Conservation (phyloP, 148 eudicot species). For the Chenopodium quinoa region DNA sequence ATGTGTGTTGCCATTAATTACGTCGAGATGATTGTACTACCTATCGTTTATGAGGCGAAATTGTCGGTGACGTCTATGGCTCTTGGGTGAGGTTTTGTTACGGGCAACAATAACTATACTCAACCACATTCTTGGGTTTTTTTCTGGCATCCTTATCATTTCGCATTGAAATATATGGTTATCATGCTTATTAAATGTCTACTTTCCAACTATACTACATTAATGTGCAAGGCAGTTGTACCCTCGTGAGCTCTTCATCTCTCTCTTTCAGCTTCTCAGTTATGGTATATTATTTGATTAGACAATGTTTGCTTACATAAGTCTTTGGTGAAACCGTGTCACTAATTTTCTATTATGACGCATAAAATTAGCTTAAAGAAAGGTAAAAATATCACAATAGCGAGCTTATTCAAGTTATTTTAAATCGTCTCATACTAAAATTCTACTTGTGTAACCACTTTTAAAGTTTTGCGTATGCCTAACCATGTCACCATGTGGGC, state of each 20-base stretch:
- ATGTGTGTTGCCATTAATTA: background rate
- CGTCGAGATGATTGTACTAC: background rate
- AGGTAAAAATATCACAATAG: too few species aligned
- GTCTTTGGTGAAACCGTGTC: too few species aligned
- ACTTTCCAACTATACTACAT: conserved; percentile 12
- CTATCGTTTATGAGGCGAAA: background rate
- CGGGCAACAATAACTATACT: background rate
- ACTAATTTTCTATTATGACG: too few species aligned
- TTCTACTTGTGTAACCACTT: too few species aligned
- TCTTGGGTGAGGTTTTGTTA: background rate
- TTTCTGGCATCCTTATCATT: background rate
- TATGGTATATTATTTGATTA: too few species aligned
- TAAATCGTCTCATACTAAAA: too few species aligned
- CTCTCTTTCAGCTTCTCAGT: background rate
- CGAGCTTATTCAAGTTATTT: too few species aligned
- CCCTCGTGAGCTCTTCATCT: background rate
- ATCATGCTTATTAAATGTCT: conserved; percentile 3
- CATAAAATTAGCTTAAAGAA: too few species aligned
- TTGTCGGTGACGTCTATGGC: background rate
- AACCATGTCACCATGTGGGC: too few species aligned
- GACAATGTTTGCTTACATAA: too few species aligned
- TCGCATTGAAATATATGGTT: background rate
- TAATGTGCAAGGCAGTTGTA: conserved; percentile 2
- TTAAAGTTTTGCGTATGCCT: too few species aligned
- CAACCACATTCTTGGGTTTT: conserved; percentile 1